phyloP scores from a whole-genome alignment of 2,329 filamentous ascomycete species.

The Aureobasidium leucospermi region DNA sequence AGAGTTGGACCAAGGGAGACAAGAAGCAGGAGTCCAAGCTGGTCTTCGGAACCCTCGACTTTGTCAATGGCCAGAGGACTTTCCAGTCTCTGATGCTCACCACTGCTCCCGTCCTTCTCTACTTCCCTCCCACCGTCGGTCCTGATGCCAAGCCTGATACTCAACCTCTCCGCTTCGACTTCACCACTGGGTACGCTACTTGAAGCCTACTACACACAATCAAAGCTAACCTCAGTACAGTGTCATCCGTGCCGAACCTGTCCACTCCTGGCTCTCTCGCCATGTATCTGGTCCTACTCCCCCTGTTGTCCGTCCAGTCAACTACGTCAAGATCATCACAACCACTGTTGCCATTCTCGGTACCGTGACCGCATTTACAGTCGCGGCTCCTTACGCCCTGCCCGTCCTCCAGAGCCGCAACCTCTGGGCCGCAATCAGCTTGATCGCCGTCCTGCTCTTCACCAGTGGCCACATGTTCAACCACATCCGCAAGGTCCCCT shows the following conservation, averaged over 20 bases:
- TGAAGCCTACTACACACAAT: conserved; percentile 1
- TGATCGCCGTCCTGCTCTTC: conserved; percentile 86
- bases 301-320: conserved; percentile 72
- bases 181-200: conserved; percentile 62
- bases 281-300: conserved; percentile 72
- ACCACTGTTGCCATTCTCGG: conserved; percentile 64
- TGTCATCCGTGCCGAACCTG: conserved; percentile 64
- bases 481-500: conserved; percentile 92
- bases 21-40: conserved; percentile 64
- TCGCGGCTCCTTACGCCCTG: conserved; percentile 69
- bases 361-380: conserved; percentile 57
- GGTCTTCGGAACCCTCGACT: conserved; percentile 81
- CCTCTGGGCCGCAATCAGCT: conserved; percentile 82
- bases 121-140: conserved; percentile 80
- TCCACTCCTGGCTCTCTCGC: conserved; percentile 71
- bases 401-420: conserved; percentile 85
- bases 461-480: conserved; percentile 99
- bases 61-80: conserved; percentile 70
- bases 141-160: conserved; percentile 64
- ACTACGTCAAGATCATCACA: conserved; percentile 70
- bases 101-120: conserved; percentile 82
- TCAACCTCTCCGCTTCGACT: conserved; percentile 75
- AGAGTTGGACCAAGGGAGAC: conserved; percentile 82
- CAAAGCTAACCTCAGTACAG: conserved; percentile 36
- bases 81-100: conserved; percentile 94